Base-by-base conservation (phyloP, 768 basidiomycete species). In the Suillus plorans region DNA sequence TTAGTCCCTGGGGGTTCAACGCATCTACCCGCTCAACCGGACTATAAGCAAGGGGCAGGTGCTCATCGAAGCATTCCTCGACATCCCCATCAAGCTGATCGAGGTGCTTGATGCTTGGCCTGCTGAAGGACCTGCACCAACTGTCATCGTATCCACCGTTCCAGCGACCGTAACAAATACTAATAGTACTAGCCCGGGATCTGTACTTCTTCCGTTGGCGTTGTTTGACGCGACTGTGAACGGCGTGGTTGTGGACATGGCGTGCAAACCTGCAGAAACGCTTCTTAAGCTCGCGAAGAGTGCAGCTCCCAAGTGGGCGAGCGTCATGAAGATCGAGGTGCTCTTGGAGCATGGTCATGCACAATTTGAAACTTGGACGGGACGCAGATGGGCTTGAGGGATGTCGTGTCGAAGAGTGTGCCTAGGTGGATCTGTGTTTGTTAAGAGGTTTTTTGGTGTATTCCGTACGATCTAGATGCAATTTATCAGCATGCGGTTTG, bases 241-340 rank as follows among this genome's bases (percentile, higher is more conserved):
- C 1, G 88, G 88, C 3, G 85, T 91, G 3, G 89, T 95, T 13
- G 83, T 99, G 13, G 97, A 99, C 70, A 92, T 97, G 90, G 95
- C 96, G 22, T 99, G 98, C 75, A 89, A 89, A 69, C 97, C 96
- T 0, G 85, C 89, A 4, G 84, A 87, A 69, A 99, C 97, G 16
- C 75, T 99, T 62, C 77, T 98, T 31, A 73, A 75, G 61, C 76
- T 97, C 16, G 95, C 94, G 5, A 81, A 83, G 69, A 71, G 74
- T 45, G 77, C 73, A 28, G 80, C 8, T 39, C 61, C 13, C 31
- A 80, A 83, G 41, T 97, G 95, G 95, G 80, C 75, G 12, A 77
- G 80, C 5, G 31, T 31, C 31, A 31, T 31, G 31, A 31, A 31
- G 5, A 78, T 97, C 12, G 91, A 94, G 69, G 89, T 96, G 59